A percentile compares a stretch with the other conserved stretches of the same genome.
phyloP scores from a whole-genome alignment of 495 filamentous ascomycete species.

The Collariella sp. region DNA sequence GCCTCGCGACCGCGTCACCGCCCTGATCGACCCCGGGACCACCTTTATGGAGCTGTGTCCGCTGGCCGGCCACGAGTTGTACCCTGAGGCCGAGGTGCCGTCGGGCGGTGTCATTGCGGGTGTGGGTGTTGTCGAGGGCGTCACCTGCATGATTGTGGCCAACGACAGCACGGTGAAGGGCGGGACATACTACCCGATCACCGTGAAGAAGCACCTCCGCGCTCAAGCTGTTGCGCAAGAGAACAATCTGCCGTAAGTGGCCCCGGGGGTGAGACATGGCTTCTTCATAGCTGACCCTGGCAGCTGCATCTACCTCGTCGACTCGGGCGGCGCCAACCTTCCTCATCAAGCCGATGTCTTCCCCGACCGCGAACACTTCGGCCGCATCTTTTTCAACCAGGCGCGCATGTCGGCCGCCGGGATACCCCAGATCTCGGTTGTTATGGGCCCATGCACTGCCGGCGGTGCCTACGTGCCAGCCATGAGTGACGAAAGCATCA shows the following conservation, averaged over 20 bases:
- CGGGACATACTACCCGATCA: constrained; percentile 97
- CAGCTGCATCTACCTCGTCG: constrained; percentile 89
- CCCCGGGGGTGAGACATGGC: neutral
- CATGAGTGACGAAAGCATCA: constrained; percentile 97
- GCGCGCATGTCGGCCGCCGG: constrained; percentile 79
- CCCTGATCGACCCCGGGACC: constrained; percentile 79
- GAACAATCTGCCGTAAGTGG: constrained; percentile 56
- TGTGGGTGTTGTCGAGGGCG: constrained; percentile 81
- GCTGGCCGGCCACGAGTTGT: constrained; percentile 78
- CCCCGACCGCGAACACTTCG: constrained; percentile 91
- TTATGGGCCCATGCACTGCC: constrained; percentile 96
- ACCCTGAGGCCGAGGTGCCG: constrained; percentile 60
- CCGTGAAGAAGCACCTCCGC: constrained; percentile 93
- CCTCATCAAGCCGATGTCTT: constrained; percentile 96
- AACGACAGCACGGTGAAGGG: constrained; percentile 98
- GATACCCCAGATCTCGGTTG: constrained; percentile 89
- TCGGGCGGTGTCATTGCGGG: constrained; percentile 91
- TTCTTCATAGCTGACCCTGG: neutral
- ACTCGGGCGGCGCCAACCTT: constrained; percentile 92
- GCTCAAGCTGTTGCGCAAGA: constrained; percentile 87
- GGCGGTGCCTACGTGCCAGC: constrained; percentile 94
- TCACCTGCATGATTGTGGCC: constrained; percentile 87
- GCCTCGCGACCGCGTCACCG: constrained; percentile 78
- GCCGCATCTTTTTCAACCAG: constrained; percentile 97
- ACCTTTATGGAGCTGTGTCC: constrained; percentile 87